Percentiles rank a stretch among this genome's conserved stretches.
phyloP scores from a whole-genome alignment of 805 yeast species.

The Saccharomycopsis capsularis region DNA sequence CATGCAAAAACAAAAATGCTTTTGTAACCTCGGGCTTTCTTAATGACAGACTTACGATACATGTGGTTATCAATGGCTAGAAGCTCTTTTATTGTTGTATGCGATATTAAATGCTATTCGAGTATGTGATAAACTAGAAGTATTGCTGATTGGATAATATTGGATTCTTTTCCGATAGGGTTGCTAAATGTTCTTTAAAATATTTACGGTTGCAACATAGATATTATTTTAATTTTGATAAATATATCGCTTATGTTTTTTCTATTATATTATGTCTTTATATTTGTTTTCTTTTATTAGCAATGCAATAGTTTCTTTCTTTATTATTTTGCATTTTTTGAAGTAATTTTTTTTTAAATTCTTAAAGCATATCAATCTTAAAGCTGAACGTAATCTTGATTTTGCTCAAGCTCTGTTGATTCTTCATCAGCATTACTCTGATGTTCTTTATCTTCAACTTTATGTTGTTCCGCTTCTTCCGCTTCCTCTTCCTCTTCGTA shows the following conservation, averaged over 20 bases:
- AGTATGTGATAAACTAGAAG: no score
- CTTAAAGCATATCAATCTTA: neutral
- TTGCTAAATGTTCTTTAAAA: no score
- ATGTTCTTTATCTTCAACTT: neutral
- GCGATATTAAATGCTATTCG: no score
- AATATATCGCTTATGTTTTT: neutral
- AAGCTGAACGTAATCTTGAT: constrained; percentile 11
- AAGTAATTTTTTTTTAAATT: neutral
- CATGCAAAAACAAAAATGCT: no score
- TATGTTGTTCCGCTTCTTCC: neutral
- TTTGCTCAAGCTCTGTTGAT: constrained; percentile 3
- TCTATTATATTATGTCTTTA: neutral
- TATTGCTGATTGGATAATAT: no score
- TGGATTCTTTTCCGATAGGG: no score
- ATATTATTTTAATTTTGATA: neutral
- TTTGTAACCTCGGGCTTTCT: no score
- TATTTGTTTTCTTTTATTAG: neutral
- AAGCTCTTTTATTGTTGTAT: no score
- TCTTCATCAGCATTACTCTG: neutral
- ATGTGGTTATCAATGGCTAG: no score
- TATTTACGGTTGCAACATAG: no score
- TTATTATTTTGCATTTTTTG: neutral
- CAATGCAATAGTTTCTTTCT: neutral
- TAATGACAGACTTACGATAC: no score
- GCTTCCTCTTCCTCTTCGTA: neutral